Base-by-base conservation (phyloP, 164 flowering plant species). In the Annona cherimola region DNA sequence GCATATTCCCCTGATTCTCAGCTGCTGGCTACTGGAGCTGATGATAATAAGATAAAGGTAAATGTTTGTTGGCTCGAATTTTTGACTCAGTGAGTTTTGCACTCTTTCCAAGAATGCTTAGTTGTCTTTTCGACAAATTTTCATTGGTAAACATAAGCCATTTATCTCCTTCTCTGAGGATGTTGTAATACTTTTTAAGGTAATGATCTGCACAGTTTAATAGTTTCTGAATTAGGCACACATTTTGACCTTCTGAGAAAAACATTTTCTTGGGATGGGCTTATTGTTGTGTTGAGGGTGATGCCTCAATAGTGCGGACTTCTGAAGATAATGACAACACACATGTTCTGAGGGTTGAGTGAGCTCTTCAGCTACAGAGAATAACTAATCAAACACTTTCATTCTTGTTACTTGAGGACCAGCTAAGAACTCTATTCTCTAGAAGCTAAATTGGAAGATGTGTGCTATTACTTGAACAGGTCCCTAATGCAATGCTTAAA, bases 11-110 rank as follows among this genome's bases (percentile, higher is more conserved):
- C 92, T 8, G 99, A 96, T 83, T 96, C 99, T 1, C 99, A 93
- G 76, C 81, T 93, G 42, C 74, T 96, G 87, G 99, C 98, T 44
- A 93, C 98, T 70, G 99, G 99, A 60, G 93, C 98, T 14, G 98
- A 93, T 84, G 99, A 96, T 85, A 93, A 96, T 79, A 96, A 96
- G 86, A 84, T 96, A 75, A 93, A 93, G 97, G 99, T 92, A 79
- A 68, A 4, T 42, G 43, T 2, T 42, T 59, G 43, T 8, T 46
- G 35, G 18, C 20, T 55, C 55, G 9, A 45, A 8, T 26, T 7
- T 72, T 14, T 20, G 42, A 20, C 11, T 62, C 6, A 14, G 40
- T 18, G 35, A 26, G 35, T 26, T 26, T 26, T 26, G 35, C 35
- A 26, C 0, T 26, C 35, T 26, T 26, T 26, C 35, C 35, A 26